Conservation (phyloP, 805 yeast genomes). For the Sugiyamaella floridensis region DNA sequence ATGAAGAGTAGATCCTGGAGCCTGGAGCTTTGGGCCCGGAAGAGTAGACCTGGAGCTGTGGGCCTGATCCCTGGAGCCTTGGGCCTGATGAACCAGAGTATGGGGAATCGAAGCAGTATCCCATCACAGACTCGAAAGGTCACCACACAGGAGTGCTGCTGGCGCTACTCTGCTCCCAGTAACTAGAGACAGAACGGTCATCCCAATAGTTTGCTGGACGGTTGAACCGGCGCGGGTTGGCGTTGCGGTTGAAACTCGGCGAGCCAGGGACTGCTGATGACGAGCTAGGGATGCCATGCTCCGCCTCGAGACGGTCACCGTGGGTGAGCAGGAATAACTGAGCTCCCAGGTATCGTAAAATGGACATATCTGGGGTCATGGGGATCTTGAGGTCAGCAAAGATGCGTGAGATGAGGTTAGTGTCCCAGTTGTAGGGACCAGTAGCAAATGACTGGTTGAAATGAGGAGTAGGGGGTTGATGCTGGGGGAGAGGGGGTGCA, state of each 20-base stretch:
- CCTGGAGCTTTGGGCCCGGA: too few relatives aligned
- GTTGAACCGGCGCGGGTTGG: background rate
- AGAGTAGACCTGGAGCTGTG: too few relatives aligned
- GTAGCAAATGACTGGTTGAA: conserved; percentile 10
- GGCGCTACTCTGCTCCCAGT: conserved; percentile 15
- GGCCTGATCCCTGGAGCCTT: too few relatives aligned
- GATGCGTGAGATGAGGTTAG: conserved; percentile 9
- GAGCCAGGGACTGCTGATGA: background rate
- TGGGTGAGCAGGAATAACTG: conserved; percentile 8
- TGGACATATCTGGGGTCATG: conserved; percentile 5
- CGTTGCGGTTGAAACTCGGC: background rate
- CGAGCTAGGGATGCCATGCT: background rate
- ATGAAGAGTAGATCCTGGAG: too few relatives aligned
- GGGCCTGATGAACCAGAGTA: too few relatives aligned
- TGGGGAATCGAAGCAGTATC: too few relatives aligned
- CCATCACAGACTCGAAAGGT: too few relatives aligned
- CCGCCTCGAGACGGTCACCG: background rate
- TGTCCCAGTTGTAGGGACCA: conserved; percentile 19
- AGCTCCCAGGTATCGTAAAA: conserved; percentile 12
- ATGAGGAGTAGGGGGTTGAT: conserved; percentile 5
- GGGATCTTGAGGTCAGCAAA: conserved; percentile 15
- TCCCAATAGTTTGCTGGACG: conserved; percentile 12
- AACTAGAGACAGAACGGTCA: conserved; percentile 6
- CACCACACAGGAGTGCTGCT: conserved; percentile 15
- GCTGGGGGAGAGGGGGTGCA: background rate